These are phyloP conservation scores for Paramecium sexaurelia DNA, from an alignment of 73 alveolate genomes.

Conservation along the genomic window DNA sequence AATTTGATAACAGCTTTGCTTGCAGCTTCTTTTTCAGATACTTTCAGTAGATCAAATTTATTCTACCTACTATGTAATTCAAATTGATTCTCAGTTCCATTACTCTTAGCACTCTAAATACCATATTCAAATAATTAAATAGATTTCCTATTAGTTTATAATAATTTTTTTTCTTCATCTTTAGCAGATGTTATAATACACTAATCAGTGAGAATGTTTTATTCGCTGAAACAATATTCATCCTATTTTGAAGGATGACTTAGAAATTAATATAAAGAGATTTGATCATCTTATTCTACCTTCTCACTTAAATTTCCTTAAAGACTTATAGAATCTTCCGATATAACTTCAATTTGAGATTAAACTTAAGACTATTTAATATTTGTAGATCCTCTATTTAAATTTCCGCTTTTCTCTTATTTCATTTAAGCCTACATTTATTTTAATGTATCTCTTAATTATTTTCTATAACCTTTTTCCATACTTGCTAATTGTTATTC, in stretches of 20 bases:
- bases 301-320: neutral
- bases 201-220: neutral
- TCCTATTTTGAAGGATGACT: neutral
- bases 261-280: neutral
- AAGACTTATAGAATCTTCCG: neutral
- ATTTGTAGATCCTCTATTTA: neutral
- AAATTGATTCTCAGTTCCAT: neutral
- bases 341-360: neutral
- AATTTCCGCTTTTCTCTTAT: neutral
- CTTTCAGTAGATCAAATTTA: neutral
- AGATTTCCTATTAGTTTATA: neutral
- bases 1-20: neutral
- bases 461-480: neutral
- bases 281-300: neutral
- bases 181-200: neutral
- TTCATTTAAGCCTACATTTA: neutral
- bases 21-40: neutral
- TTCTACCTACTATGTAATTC: neutral
- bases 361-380: neutral
- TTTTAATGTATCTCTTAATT: conserved; percentile 20
- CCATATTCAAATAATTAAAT: neutral
- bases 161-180: neutral
- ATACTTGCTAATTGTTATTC: conserved; percentile 11
- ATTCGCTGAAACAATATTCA: neutral
- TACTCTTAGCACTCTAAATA: neutral